Conservation (phyloP, 495 filamentous ascomycete species). For the Podospora comata region DNA sequence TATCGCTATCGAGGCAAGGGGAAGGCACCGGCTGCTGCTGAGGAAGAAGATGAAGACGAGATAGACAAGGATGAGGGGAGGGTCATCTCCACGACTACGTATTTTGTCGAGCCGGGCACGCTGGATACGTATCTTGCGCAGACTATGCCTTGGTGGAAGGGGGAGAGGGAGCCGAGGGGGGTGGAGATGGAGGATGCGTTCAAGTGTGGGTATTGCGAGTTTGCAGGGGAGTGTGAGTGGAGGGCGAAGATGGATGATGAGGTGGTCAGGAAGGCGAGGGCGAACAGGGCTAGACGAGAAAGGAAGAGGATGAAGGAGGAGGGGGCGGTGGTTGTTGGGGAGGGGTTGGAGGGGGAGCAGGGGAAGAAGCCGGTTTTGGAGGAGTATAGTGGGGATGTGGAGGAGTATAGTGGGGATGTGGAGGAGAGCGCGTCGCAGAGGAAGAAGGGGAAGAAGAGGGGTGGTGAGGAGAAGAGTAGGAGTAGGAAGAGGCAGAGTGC, state of each 20-base stretch:
- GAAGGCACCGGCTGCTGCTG: slow-evolving; percentile 6
- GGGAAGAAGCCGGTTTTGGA: background rate
- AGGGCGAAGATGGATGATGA: slow-evolving; percentile 38
- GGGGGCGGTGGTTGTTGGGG: background rate
- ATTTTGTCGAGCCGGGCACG: slow-evolving; percentile 61
- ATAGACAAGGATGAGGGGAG: slow-evolving; percentile 40
- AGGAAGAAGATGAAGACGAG: slow-evolving; percentile 30
- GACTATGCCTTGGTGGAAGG: slow-evolving; percentile 84
- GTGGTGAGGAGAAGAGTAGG: background rate
- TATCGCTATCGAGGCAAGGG: slow-evolving; percentile 46
- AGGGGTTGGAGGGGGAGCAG: background rate
- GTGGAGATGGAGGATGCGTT: slow-evolving; percentile 86
- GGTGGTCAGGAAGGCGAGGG: slow-evolving; percentile 19
- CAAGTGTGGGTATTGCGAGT: slow-evolving; percentile 71
- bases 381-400: background rate
- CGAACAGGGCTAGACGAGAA: slow-evolving; percentile 1
- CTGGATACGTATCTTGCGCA: slow-evolving; percentile 63
- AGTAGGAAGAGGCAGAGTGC: background rate
- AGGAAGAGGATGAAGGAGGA: background rate
- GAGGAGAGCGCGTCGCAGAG: background rate
- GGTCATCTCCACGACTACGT: slow-evolving; percentile 61
- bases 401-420: background rate
- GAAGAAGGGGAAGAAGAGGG: slow-evolving; percentile 5
- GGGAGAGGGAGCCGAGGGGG: slow-evolving; percentile 69
- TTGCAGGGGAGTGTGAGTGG: slow-evolving; percentile 55